Evolutionary conservation across 176 grass and related monocot species (phyloP), one percentile per base, ranked within the genome.

Genomic region (Triticum monococcum): DNA sequence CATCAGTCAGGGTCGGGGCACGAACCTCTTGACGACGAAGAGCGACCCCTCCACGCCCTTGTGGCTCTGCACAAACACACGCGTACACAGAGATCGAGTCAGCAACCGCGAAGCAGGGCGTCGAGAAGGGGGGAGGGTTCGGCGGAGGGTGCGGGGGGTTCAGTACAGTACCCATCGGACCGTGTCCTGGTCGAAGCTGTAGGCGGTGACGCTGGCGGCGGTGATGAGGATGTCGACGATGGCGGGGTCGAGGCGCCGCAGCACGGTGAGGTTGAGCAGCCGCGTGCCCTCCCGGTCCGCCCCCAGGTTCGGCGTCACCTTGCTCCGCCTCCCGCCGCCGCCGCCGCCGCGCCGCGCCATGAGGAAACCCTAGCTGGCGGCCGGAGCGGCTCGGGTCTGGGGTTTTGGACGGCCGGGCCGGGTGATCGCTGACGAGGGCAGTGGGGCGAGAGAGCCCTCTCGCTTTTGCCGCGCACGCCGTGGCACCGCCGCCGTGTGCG

Each of bases 41-140:
- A 95, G 83, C 23, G 93, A 91, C 63, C 93, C 93, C 76, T 95
- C 93, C 70, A 93, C 91, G 41, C 33, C 86, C 86, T 89, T 95
- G 11, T 77, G 80, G 83, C 69, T 83, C 93, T 95, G 81, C 86
- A 64, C 43, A 12, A 80, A 81, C 9, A 2, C 30, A 16, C 32
- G 26, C 54, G 48, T 2, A 59, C 37, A 28, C 5, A 48, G 56
- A 61, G 67, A 33, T 68, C n/a, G 63, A 41, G 37, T 22, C 64
- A 36, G 77, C 20, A 75, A 84, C 72, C 5, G 45, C 76, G 50
- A 41, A 86, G 79, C 48, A 74, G 46, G n/a, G 4, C 73, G 77
- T 66, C 40, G 26, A 16, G 12, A 89, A 5, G 8, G 70, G 22
- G 5, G 3, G 33, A 66, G 25, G 62, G 12, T 40, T 46, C 12